Base-by-base conservation (phyloP, 2,329 filamentous ascomycete species). In the Penicillium brasilianum region DNA sequence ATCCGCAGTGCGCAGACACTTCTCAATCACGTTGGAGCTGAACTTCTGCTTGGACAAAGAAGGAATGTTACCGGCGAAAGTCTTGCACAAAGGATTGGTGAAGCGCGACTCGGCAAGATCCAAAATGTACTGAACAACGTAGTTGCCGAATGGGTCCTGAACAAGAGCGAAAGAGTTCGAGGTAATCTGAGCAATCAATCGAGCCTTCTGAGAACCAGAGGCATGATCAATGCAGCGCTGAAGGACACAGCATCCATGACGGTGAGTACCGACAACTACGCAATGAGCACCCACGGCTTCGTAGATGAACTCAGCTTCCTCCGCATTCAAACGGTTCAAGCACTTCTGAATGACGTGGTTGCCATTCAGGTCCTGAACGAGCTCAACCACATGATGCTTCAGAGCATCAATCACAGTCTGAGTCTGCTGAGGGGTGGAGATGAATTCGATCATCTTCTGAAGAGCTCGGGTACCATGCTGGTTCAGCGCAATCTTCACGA, bases 261-360 rank as follows among this genome's bases (percentile, higher is more conserved):
- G 92, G 74, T 99, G 95, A 57, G 95, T 99, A 63, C 95, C 95
- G 57, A 99, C 95, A 58, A 90, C 89, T 65, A 98, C 85, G 75
- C 93, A 97, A 75, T 95, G 85, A 57, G 84, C 84, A 65, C 93
- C 94, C 66, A 98, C 95, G 55, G 94, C 93, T 72, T 95, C 90
- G 71, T 98, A 98, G 75, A 99, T 98, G 83, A 99, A 99, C 76
- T 96, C 90, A 13, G 93, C 92, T 76, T 98, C 91, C 53, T 86
- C 81, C 1, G 92, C 84, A 66, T 88, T 90, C 41, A 99, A 88
- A 77, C 96, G 96, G 81, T 98, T 99, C 57, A 99, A 86, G 73
- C 95, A 99, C 81, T 99, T 99, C 80, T 99, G 95, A 66, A 99
- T 97, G 72, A 99, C 95, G 72, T 99, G 95, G 72, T 99, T 99